A percentile compares a stretch with the other conserved stretches of the same genome.
Evolutionary conservation across 148 eudicot species (phyloP).

Genomic region (Nepenthes mirabilis): DNA sequence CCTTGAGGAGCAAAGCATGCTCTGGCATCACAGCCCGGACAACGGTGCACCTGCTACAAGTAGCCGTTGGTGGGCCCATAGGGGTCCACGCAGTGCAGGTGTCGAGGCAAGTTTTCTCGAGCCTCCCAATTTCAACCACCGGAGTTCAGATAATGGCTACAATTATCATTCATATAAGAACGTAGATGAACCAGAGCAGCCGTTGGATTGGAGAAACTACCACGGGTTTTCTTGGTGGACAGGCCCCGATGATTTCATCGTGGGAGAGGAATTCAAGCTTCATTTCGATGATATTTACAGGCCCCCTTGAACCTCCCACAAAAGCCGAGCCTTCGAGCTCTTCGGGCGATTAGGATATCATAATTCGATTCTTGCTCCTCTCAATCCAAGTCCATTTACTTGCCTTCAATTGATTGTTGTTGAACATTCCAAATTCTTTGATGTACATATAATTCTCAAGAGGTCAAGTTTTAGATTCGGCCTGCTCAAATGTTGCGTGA

Average conservation of each 20-base stretch:
- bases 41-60: neutral
- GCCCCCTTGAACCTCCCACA: neutral
- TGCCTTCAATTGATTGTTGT: too few species aligned
- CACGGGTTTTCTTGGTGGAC: neutral
- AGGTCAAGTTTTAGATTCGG: too few species aligned
- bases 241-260: neutral
- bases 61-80: neutral
- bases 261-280: neutral
- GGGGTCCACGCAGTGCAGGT: neutral
- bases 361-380: too few species aligned
- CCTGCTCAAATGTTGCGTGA: too few species aligned
- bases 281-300: neutral
- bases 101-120: constrained; percentile 28
- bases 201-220: constrained; percentile 14
- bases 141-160: neutral
- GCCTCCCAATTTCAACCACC: constrained; percentile 42
- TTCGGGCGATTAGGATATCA: too few species aligned
- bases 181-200: constrained; percentile 23
- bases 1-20: neutral
- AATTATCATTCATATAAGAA: constrained; percentile 27
- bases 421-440: too few species aligned
- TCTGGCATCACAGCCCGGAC: neutral
- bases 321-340: too few species aligned
- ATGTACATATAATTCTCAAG: too few species aligned
- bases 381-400: too few species aligned